Evolutionary conservation across 2,329 filamentous ascomycete species (phyloP).

Genomic region (Botrytis galanthina): DNA sequence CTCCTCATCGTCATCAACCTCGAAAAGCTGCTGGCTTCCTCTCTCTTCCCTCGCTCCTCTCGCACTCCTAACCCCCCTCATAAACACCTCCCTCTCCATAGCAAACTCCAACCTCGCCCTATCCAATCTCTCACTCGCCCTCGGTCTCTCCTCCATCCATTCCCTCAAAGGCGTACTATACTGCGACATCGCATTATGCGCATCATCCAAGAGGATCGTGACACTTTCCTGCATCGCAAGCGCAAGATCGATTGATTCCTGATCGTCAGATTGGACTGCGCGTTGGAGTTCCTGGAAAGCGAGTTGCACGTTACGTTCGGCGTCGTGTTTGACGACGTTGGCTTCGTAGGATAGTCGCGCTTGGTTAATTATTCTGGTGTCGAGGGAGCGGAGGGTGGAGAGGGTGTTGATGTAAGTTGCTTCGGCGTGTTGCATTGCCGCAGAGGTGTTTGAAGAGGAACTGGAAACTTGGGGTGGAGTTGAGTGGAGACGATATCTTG

Average conservation of each 20-base stretch:
- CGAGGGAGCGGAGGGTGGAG: not conserved
- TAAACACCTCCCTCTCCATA: fast-evolving
- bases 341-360: not conserved
- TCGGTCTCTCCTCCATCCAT: not conserved
- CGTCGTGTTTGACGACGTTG: not conserved
- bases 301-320: not conserved
- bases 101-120: not conserved
- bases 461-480: not conserved
- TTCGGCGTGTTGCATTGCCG: not conserved
- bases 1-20: not conserved
- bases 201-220: not conserved
- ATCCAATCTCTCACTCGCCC: not conserved
- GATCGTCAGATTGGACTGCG: not conserved
- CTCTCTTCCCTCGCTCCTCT: too few relatives aligned
- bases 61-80: not conserved
- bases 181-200: not conserved
- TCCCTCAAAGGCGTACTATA: not conserved
- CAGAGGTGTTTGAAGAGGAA: not conserved
- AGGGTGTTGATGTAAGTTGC: not conserved
- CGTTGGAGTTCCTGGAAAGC: not conserved
- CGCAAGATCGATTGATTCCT: not conserved
- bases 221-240: not conserved
- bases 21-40: fast-evolving
- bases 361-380: not conserved
- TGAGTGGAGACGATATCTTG: not conserved